A percentile compares a stretch with the other conserved stretches of the same genome.
Evolutionary conservation across 129 eudicot genomes (phyloP).

Genomic region (Helianthus annuus): DNA sequence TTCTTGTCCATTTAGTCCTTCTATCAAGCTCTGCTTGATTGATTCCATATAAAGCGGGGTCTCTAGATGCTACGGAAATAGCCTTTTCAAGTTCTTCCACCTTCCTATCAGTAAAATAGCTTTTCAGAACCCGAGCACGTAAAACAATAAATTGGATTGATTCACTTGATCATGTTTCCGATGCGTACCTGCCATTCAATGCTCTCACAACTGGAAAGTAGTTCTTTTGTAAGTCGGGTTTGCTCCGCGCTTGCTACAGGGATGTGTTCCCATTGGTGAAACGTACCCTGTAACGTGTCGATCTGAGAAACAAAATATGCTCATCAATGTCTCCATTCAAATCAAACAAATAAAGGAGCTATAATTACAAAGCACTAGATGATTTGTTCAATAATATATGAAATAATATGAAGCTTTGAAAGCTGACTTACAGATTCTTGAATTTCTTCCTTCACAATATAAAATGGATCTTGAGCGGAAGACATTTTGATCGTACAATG

Average conservation of each 20-base stretch:
- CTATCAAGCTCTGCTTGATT: conserved; percentile 69
- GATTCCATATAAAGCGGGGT: conserved; percentile 72
- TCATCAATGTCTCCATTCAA: background rate
- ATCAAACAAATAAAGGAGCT: background rate
- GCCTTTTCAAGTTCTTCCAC: conserved; percentile 87
- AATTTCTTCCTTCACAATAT: conserved; percentile 79
- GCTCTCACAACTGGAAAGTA: conserved; percentile 73
- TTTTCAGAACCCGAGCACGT: conserved; percentile 31
- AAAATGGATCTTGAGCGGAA: conserved; percentile 85
- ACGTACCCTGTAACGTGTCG: conserved; percentile 67
- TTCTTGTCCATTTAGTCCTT: conserved; percentile 75
- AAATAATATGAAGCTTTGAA: background rate
- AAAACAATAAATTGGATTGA: background rate
- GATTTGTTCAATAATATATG: no score
- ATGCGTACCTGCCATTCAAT: conserved; percentile 86
- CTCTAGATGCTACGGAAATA: conserved; percentile 73
- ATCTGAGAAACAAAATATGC: conserved; percentile 43
- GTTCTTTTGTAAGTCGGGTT: conserved; percentile 53
- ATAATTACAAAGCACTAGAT: no score
- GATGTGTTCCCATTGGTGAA: conserved; percentile 69
- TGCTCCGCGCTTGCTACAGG: conserved; percentile 45
- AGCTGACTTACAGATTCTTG: conserved; percentile 71
- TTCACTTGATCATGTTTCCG: background rate
- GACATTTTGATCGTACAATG: conserved; percentile 40
- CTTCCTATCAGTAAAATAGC: conserved; percentile 63